A percentile compares a stretch with the other conserved stretches of the same genome.
phyloP scores from a whole-genome alignment of 2,329 filamentous ascomycete genomes.

The Phaeosphaeriaceae sp. region DNA sequence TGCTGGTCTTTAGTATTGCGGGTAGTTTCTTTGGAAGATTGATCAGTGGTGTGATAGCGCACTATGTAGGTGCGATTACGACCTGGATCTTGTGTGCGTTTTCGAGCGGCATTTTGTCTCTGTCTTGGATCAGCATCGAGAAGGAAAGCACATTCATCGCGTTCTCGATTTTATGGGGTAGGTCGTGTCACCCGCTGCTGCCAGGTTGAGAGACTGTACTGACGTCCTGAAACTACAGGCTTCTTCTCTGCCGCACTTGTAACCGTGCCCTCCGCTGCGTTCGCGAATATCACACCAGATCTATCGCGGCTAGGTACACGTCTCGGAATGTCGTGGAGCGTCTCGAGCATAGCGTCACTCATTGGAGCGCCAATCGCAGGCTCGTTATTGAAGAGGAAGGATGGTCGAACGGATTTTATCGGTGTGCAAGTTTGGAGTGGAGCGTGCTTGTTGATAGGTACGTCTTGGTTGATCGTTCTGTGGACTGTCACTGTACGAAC shows the following conservation, averaged over 20 bases:
- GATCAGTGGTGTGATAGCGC: slow-evolving; percentile 37
- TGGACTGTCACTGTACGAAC: slow-evolving; percentile 33
- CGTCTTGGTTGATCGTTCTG: slow-evolving; percentile 32
- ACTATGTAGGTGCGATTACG: slow-evolving; percentile 42
- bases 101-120: slow-evolving; percentile 34
- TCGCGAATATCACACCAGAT: slow-evolving; percentile 48
- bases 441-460: slow-evolving; percentile 41
- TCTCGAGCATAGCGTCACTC: slow-evolving; percentile 44
- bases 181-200: slow-evolving; percentile 4
- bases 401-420: slow-evolving; percentile 35
- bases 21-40: slow-evolving; percentile 47
- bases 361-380: slow-evolving; percentile 49
- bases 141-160: slow-evolving; percentile 38
- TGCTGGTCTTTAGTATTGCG: slow-evolving; percentile 42
- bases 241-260: slow-evolving; percentile 49
- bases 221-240: slow-evolving; percentile 20
- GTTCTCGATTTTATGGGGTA: slow-evolving; percentile 48
- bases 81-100: slow-evolving; percentile 44
- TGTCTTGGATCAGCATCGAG: slow-evolving; percentile 45
- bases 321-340: slow-evolving; percentile 48
- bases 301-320: slow-evolving; percentile 45
- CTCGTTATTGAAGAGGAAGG: slow-evolving; percentile 33
- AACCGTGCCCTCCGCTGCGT: slow-evolving; percentile 46
- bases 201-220: neutral
- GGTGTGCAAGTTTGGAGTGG: slow-evolving; percentile 48